Percentiles rank a stretch among this genome's conserved stretches.
These are phyloP conservation scores for Pseudovirgaria hyperparasitica DNA, from an alignment of 2,329 filamentous ascomycete genomes.

Conservation along the genomic window DNA sequence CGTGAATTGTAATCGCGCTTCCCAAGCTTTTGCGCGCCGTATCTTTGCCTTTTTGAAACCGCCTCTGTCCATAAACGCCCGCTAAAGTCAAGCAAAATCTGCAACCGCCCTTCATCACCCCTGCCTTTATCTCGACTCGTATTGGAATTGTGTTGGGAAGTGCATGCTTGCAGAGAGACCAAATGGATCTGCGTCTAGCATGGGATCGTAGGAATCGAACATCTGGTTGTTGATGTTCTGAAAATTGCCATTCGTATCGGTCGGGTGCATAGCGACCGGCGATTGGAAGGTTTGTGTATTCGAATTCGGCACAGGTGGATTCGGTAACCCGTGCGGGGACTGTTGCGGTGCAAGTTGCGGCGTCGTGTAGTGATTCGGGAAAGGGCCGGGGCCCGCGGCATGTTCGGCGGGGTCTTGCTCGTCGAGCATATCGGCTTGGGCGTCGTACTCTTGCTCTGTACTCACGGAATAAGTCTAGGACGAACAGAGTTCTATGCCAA, in stretches of 20 bases:
- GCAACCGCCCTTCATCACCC: too few relatives aligned
- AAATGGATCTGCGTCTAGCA: slow-evolving; percentile 86
- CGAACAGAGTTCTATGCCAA: slow-evolving; percentile 47
- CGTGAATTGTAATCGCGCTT: neutral
- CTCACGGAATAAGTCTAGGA: slow-evolving; percentile 54
- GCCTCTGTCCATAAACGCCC: neutral
- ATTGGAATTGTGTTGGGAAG: slow-evolving; percentile 74
- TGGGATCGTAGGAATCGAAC: slow-evolving; percentile 67
- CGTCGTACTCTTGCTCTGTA: slow-evolving; percentile 95
- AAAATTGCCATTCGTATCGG: slow-evolving; percentile 16
- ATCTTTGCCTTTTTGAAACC: neutral
- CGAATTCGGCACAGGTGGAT: slow-evolving; percentile 12
- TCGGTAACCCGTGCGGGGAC: slow-evolving; percentile 18
- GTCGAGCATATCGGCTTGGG: slow-evolving; percentile 78
- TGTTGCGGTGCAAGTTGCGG: slow-evolving; percentile 25
- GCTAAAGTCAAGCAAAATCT: slow-evolving; percentile 1
- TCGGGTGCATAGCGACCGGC: slow-evolving; percentile 18
- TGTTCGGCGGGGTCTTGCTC: slow-evolving; percentile 57
- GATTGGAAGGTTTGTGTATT: slow-evolving; percentile 18
- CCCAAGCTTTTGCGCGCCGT: neutral
- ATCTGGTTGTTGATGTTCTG: slow-evolving; percentile 38
- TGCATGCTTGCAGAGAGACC: slow-evolving; percentile 91
- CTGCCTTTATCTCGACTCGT: slow-evolving; percentile 31
- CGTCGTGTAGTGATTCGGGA: slow-evolving; percentile 44
- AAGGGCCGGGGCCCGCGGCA: slow-evolving; percentile 55